Evolutionary conservation across 495 filamentous ascomycete genomes (phyloP), one percentile per base, ranked within the genome.

Genomic region (Chaetomium fimeti): DNA sequence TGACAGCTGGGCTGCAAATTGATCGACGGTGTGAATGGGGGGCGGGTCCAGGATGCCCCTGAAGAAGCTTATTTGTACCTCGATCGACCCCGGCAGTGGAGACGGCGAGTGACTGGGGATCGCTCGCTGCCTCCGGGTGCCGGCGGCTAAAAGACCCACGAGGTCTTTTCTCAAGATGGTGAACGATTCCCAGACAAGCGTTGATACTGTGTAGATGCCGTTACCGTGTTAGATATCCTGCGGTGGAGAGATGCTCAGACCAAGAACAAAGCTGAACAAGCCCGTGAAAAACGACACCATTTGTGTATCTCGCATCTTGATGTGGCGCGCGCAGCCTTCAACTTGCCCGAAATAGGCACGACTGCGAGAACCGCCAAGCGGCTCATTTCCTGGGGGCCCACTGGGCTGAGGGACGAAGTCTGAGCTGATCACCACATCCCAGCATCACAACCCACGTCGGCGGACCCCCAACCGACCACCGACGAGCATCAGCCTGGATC

Each of bases 301-400:
- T 49, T 5, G n/a, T n/a, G n/a, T n/a, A 24, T 3, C 2, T 22
- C 18, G 45, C 1, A 49, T 49, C 20, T 5, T n/a, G 45, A 49
- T 49, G 16, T 24, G 16, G 18, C 43, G 20, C 20, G 18, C 43
- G 20, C 20, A 20, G 45, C 15, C 15, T n/a, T 5, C 45, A 5
- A 49, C 20, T 6, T 5, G 5, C 58, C 45, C 58, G 45, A 60
- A 60, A 60, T n/a, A 60, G 58, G 11, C 58, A 60, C 58, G 45
- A 60, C 45, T 40, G 58, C 58, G 58, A 60, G 29, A 18, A 0
- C 5, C 45, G 12, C 22, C 38, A 27, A 22, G 15, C 45, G n/a
- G 2, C 55, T 43, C 55, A 59, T 59, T 48, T 59, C 57, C 42
- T 25, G 15, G 40, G 38, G 22, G 9, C 12, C 40, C 57, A 59